phyloP scores from a whole-genome alignment of 1,284 basidiomycete genomes.

The Termitomyces sp. region DNA sequence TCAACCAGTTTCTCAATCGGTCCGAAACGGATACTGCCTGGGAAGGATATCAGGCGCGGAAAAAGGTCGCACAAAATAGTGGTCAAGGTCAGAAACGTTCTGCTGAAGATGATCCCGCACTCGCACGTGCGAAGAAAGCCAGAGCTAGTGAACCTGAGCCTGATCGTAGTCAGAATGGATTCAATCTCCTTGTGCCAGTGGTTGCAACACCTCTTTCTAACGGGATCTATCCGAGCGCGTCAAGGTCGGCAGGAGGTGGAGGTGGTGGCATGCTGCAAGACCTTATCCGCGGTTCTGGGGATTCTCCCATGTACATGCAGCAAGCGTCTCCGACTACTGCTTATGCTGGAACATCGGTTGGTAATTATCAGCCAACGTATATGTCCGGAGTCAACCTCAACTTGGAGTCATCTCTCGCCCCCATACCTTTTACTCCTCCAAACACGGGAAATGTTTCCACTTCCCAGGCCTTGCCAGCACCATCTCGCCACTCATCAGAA shows the following conservation, averaged over 20 bases:
- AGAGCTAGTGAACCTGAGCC: conserved; percentile 41
- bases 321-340: conserved; percentile 34
- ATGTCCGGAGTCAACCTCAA: conserved; percentile 52
- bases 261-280: conserved; percentile 51
- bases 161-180: conserved; percentile 43
- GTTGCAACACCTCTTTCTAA: conserved; percentile 32
- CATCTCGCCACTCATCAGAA: conserved; percentile 24
- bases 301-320: conserved; percentile 62
- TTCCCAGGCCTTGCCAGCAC: conserved; percentile 19
- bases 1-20: conserved; percentile 75
- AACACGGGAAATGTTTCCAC: conserved; percentile 12
- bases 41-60: conserved; percentile 77
- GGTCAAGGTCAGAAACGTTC: conserved; percentile 34
- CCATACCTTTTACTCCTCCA: conserved; percentile 40
- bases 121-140: conserved; percentile 46
- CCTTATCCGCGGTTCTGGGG: conserved; percentile 51
- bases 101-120: conserved; percentile 46
- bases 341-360: conserved; percentile 31
- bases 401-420: conserved; percentile 46
- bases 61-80: conserved; percentile 31
- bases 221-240: conserved; percentile 33
- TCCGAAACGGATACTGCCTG: conserved; percentile 89
- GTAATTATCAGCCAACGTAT: conserved; percentile 52
- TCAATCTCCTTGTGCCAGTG: conserved; percentile 53
- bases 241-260: conserved; percentile 36